Percentiles rank a stretch among this genome's conserved stretches.
Evolutionary conservation across 768 basidiomycete genomes (phyloP).

Genomic region (Leccinellum rugosiceps): DNA sequence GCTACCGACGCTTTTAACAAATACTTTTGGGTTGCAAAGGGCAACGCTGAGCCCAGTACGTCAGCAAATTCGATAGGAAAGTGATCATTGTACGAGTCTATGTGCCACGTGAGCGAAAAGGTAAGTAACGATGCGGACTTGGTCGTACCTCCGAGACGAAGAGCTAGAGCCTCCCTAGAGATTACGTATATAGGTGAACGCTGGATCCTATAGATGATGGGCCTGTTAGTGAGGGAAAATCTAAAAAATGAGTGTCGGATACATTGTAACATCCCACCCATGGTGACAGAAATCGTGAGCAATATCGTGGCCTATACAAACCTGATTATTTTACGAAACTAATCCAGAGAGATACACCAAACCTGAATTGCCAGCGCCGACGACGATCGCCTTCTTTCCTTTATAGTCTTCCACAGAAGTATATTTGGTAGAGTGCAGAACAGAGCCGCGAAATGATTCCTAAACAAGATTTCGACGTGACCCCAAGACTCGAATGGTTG

Average conservation of each 20-base stretch:
- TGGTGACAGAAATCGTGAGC: conserved; percentile 31
- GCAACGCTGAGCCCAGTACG: no score
- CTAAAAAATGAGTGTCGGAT: conserved; percentile 9
- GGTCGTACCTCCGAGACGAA: no score
- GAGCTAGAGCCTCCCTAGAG: no score
- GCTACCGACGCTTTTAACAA: no score
- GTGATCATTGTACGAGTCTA: no score
- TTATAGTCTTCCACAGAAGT: conserved; percentile 41
- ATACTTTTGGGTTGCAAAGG: no score
- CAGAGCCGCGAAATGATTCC: conserved; percentile 49
- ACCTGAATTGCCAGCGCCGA: conserved; percentile 65
- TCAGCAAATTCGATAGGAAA: no score
- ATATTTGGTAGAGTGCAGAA: conserved; percentile 53
- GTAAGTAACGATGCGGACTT: no score
- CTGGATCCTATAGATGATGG: conserved; percentile 10
- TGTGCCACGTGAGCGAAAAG: no score
- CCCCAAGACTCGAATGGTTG: not conserved
- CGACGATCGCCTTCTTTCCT: conserved; percentile 62
- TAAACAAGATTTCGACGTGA: conserved; percentile 7
- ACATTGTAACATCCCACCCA: conserved; percentile 31
- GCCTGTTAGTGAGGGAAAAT: conserved; percentile 25
- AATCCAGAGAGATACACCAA: not conserved
- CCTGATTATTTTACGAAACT: not conserved
- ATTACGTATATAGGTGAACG: no score
- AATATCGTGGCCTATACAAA: conserved; percentile 37